Conservation (phyloP, 2,329 filamentous ascomycete genomes). For the Ilyonectria destructans region DNA sequence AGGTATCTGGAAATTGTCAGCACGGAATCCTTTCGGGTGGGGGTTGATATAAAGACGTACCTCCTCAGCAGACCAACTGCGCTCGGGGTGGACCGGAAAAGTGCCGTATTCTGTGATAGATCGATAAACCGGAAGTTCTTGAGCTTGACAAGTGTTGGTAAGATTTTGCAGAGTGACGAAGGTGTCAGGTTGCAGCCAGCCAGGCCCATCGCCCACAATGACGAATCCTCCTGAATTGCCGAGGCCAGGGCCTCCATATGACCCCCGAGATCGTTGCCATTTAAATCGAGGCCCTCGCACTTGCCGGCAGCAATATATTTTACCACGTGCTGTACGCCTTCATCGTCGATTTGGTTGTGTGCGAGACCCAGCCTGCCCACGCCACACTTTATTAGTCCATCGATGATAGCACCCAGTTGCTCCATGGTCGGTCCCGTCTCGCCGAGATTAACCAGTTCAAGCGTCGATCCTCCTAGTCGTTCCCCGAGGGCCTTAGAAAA, state of each 20-base stretch:
- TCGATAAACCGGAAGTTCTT: slow-evolving; percentile 89
- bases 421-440: slow-evolving; percentile 82
- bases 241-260: slow-evolving; percentile 69
- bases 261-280: slow-evolving; percentile 82
- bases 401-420: slow-evolving; percentile 83
- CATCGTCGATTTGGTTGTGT: slow-evolving; percentile 82
- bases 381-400: slow-evolving; percentile 85
- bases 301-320: slow-evolving; percentile 82
- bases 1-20: slow-evolving; percentile 71
- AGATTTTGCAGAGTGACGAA: slow-evolving; percentile 79
- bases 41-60: slow-evolving; percentile 60
- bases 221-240: slow-evolving; percentile 67
- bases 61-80: slow-evolving; percentile 83
- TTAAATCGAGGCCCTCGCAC: slow-evolving; percentile 91
- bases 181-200: slow-evolving; percentile 88
- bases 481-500: slow-evolving; percentile 84
- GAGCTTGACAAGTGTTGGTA: slow-evolving; percentile 81
- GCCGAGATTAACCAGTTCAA: slow-evolving; percentile 88
- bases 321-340: slow-evolving; percentile 83
- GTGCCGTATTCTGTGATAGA: slow-evolving; percentile 87
- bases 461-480: slow-evolving; percentile 80
- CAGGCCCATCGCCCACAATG: slow-evolving; percentile 87
- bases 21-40: not conserved
- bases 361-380: slow-evolving; percentile 86
- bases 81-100: slow-evolving; percentile 84